These are phyloP conservation scores for Gossypium davidsonii DNA, from an alignment of 441 rosid species.

Conservation along the genomic window DNA sequence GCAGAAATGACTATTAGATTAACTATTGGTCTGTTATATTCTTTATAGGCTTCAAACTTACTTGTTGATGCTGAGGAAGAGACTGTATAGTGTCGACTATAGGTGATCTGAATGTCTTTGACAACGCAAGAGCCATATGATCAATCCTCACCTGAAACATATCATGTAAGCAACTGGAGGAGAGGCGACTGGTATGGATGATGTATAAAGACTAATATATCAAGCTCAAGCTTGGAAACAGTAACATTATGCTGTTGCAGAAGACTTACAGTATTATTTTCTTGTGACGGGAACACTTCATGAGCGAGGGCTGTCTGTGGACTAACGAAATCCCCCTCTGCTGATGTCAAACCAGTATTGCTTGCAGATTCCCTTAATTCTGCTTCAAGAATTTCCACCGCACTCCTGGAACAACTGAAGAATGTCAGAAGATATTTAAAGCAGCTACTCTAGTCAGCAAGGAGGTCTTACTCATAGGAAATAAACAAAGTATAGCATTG, in stretches of 20 bases:
- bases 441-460: neutral
- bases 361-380: slow-evolving; percentile 44
- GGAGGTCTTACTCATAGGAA: neutral
- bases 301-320: slow-evolving; percentile 23
- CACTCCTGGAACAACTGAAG: slow-evolving; percentile 49
- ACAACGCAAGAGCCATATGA: slow-evolving; percentile 77
- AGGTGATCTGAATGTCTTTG: slow-evolving; percentile 75
- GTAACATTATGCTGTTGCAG: neutral
- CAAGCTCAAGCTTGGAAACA: neutral
- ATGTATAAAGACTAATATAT: neutral
- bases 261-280: slow-evolving; percentile 21
- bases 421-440: neutral
- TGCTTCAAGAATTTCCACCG: slow-evolving; percentile 66
- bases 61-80: slow-evolving; percentile 97
- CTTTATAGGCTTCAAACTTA: slow-evolving; percentile 26
- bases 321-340: slow-evolving; percentile 16
- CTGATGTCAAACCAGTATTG: slow-evolving; percentile 17
- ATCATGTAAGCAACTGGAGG: neutral
- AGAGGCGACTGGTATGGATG: neutral
- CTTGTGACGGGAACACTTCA: slow-evolving; percentile 17
- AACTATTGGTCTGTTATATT: neutral
- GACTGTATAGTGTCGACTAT: slow-evolving; percentile 74
- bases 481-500: neutral
- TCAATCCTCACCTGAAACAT: slow-evolving; percentile 62
- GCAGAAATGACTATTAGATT: neutral